A percentile compares a stretch with the other conserved stretches of the same genome.
Conservation (phyloP, 2,329 filamentous ascomycete species). For the Hypoxylon sp. region DNA sequence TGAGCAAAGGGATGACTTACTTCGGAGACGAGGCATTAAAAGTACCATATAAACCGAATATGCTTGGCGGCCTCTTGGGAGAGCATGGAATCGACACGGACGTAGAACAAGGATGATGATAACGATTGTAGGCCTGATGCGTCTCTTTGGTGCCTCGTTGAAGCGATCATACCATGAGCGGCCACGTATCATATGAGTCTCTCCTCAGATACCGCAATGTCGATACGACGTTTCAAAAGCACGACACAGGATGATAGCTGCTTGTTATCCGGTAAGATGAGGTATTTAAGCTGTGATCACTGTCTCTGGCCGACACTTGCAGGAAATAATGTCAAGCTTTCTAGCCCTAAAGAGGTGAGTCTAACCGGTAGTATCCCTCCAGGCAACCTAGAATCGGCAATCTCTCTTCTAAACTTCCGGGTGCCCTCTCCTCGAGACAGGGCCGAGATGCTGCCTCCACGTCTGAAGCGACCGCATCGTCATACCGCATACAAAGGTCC, state of each 20-base stretch:
- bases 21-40: neutral
- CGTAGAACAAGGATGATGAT: slow-evolving; percentile 1
- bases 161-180: neutral
- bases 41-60: too few relatives aligned
- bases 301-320: neutral
- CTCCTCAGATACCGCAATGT: neutral
- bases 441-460: neutral
- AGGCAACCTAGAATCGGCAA: neutral
- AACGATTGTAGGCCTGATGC: neutral
- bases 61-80: too few relatives aligned
- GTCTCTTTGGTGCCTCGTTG: neutral
- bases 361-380: neutral
- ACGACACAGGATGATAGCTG: neutral
- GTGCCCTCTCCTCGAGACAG: neutral
- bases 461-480: neutral
- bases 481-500: neutral
- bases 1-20: neutral
- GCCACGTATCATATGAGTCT: slow-evolving; percentile 1
- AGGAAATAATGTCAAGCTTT: neutral
- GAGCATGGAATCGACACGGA: neutral
- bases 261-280: neutral
- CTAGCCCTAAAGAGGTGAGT: neutral
- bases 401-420: neutral
- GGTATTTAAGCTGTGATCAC: neutral
- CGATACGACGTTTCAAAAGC: neutral